Evolutionary conservation across 2,329 filamentous ascomycete genomes (phyloP).

Genomic region (Colletotrichum plurivorum): DNA sequence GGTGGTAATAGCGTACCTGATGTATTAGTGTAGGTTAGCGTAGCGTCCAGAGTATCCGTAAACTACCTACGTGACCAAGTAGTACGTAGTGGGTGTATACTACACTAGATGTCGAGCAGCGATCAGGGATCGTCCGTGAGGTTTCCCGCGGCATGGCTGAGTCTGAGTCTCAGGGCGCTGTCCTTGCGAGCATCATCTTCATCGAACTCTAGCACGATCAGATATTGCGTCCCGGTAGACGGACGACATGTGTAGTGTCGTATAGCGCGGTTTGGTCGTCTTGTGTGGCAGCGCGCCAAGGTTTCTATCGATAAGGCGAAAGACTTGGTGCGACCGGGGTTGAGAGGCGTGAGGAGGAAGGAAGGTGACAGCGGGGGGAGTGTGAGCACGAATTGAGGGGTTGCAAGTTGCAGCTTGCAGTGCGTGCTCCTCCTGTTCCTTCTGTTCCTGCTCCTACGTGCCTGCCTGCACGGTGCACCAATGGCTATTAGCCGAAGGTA

Average conservation of each 20-base stretch:
- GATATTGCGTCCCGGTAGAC: slow-evolving; percentile 23
- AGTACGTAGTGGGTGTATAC: no score
- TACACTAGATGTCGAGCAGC: slow-evolving; percentile 5
- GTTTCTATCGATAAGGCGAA: slow-evolving; percentile 21
- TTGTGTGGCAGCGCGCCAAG: slow-evolving; percentile 10
- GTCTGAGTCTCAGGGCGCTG: slow-evolving; percentile 17
- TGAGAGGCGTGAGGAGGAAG: not conserved
- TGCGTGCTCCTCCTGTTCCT: no score
- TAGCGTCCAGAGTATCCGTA: no score
- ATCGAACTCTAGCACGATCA: slow-evolving; percentile 17
- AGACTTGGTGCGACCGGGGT: slow-evolving; percentile 20
- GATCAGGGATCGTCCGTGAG: slow-evolving; percentile 24
- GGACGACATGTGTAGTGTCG: slow-evolving; percentile 9
- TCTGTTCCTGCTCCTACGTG: no score
- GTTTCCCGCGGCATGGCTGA: slow-evolving; percentile 4
- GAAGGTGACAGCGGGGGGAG: slow-evolving; percentile 21
- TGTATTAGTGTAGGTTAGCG: no score
- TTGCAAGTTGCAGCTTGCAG: not conserved
- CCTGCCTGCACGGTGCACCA: no score
- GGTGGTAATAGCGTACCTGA: no score
- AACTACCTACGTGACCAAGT: no score
- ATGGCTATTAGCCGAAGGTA: no score
- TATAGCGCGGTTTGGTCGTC: slow-evolving; percentile 2
- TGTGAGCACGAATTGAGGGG: slow-evolving; percentile 24
- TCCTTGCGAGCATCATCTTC: slow-evolving; percentile 34